A percentile compares a stretch with the other conserved stretches of the same genome.
These are phyloP conservation scores for Chrysochromulina tobinii DNA, from an alignment of 78 protist genomes.

Conservation along the genomic window DNA sequence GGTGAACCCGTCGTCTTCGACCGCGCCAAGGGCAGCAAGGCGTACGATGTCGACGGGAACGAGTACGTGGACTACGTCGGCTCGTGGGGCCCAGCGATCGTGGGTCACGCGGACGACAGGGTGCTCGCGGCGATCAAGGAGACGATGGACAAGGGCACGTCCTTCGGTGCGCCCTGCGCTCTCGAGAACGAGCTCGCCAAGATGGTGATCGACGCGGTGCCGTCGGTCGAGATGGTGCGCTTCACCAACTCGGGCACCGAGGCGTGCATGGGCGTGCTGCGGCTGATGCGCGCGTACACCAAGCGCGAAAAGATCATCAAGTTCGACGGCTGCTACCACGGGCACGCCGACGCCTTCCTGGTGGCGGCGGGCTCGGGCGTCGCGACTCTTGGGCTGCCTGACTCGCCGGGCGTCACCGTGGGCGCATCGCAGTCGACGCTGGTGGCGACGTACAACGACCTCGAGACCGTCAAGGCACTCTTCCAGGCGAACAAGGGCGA, in stretches of 20 bases:
- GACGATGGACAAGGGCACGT: constrained; percentile 46
- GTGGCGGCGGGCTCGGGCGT: constrained; percentile 65
- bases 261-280: constrained; percentile 63
- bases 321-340: constrained; percentile 69
- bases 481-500: constrained; percentile 51
- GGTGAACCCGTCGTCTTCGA: constrained; percentile 57
- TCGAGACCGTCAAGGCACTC: constrained; percentile 37
- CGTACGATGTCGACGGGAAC: constrained; percentile 47
- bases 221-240: constrained; percentile 65
- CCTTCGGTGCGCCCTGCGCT: constrained; percentile 59
- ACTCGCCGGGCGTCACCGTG: constrained; percentile 57
- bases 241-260: constrained; percentile 60
- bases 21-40: constrained; percentile 50
- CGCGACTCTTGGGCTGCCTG: constrained; percentile 62
- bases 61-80: constrained; percentile 66
- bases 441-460: constrained; percentile 48
- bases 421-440: constrained; percentile 33
- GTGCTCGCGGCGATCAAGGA: constrained; percentile 9
- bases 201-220: constrained; percentile 63
- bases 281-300: constrained; percentile 61
- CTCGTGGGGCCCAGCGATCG: constrained; percentile 66
- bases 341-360: constrained; percentile 48
- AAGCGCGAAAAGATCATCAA: constrained; percentile 59
- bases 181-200: constrained; percentile 57
- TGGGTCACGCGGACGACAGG: constrained; percentile 44